Evolutionary conservation across 305 asterid genomes (phyloP), one percentile per base, ranked within the genome.

Genomic region (Fraxinus velutina): DNA sequence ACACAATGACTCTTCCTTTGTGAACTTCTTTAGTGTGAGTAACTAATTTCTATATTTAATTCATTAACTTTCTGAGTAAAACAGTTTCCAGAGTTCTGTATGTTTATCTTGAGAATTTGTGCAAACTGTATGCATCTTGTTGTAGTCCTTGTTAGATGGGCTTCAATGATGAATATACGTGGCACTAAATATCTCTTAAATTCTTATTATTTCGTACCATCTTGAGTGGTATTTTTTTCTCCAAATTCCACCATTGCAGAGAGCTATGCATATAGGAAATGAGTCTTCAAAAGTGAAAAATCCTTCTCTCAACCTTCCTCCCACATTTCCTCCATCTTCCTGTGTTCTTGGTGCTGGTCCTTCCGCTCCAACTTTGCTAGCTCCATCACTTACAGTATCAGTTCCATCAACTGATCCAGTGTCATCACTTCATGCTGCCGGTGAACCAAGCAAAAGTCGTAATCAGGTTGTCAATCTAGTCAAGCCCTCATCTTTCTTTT

Each of bases 1-100:
- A 8, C 84, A 82, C 30, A 88, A 84, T 32, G 88, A 86, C 76
- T 68, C 89, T 82, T 80, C 89, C 78, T 82, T 88, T 15, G 10
- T 76, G 36, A 86, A 84, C 80, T 84, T 84, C 0, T 30, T 30
- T 52, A 84, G 70, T 84, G 90, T 88, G 77, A 82, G 89, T 76
- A 17, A 21, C 13, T 71, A 22, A 22, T 21, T 62, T 62, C 72
- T 62, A 32, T 62, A 29, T 62, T 62, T 22, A 21, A 62, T 62
- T 21, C 72, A 8, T 7, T 8, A 7, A 24, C 32, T 62, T 22
- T 22, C 12, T 19, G 5, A 22, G 68, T n/a, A 6, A 3, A 22
- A 21, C 13, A 7, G 30, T 62, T 62, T 62, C 33, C 15, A 62
- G 72, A 22, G 6, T 21, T 62, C 72, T 62, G 33, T 21, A 62